Conservation (phyloP, 179 eudicot genomes). For the Drosera spatulata region DNA sequence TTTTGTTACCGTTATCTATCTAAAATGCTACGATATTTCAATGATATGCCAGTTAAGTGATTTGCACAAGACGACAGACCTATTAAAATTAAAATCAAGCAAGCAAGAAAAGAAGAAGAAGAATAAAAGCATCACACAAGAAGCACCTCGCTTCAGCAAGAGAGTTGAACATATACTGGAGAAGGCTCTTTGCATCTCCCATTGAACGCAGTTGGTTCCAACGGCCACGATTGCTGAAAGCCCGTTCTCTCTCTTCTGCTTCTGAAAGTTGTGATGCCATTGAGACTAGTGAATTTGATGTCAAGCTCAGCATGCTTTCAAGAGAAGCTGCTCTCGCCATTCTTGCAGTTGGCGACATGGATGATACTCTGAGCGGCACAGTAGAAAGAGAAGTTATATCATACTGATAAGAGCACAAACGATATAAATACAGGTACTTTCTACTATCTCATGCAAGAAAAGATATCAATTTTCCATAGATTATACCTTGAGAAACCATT, state of each 20-base stretch:
- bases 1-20: too few species aligned
- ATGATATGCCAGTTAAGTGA: neutral
- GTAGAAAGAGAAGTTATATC: constrained; percentile 6
- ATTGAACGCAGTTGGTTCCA: constrained; percentile 95
- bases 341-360: constrained; percentile 90
- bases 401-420: too few species aligned
- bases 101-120: neutral
- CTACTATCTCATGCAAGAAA: neutral
- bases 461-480: neutral
- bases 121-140: neutral
- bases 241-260: constrained; percentile 97
- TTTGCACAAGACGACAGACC: neutral
- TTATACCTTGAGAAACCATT: constrained; percentile 77
- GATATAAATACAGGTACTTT: too few species aligned
- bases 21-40: too few species aligned
- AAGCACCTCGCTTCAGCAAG: constrained; percentile 74
- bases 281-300: constrained; percentile 94
- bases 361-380: constrained; percentile 46
- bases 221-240: constrained; percentile 69
- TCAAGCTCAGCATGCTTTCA: constrained; percentile 83
- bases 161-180: constrained; percentile 87
- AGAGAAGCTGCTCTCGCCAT: constrained; percentile 92
- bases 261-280: constrained; percentile 99
- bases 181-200: constrained; percentile 91
- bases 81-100: neutral